phyloP scores from a whole-genome alignment of 2,329 filamentous ascomycete species.

The Orbilia blumenaviensis region DNA sequence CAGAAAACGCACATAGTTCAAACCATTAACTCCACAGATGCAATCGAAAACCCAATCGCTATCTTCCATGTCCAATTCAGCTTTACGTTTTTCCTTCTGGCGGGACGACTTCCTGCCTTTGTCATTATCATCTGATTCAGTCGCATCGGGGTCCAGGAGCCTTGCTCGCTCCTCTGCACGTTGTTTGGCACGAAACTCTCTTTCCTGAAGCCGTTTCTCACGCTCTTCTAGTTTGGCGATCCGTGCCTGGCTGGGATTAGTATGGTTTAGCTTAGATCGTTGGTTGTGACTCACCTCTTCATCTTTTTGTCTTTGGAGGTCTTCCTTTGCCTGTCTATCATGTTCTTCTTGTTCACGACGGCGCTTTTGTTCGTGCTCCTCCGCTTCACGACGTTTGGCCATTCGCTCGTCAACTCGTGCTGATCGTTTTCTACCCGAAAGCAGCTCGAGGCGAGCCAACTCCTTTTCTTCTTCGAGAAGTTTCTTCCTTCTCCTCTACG shows the following conservation, averaged over 20 bases:
- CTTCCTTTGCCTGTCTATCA: constrained; percentile 66
- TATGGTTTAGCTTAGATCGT: neutral
- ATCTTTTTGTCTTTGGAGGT: constrained; percentile 67
- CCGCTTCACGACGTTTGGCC: constrained; percentile 79
- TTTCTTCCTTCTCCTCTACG: constrained; percentile 52
- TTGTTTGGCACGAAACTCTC: constrained; percentile 85
- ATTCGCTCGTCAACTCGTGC: constrained; percentile 84
- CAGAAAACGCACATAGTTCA: constrained; percentile 69
- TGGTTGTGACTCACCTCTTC: constrained; percentile 69
- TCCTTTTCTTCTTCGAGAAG: constrained; percentile 73
- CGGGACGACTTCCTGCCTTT: constrained; percentile 48
- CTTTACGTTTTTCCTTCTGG: constrained; percentile 52
- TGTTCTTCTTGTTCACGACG: constrained; percentile 70
- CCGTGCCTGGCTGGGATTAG: constrained; percentile 68
- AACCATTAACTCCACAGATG: constrained; percentile 85
- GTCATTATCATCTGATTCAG: constrained; percentile 36
- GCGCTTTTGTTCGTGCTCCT: constrained; percentile 69
- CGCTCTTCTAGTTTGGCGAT: constrained; percentile 69
- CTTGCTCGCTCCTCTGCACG: constrained; percentile 69
- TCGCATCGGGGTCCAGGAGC: constrained; percentile 47
- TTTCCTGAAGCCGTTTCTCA: constrained; percentile 54
- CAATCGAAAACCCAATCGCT: constrained; percentile 96
- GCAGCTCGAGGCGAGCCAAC: constrained; percentile 82
- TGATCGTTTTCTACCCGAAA: constrained; percentile 93
- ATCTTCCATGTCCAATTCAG: constrained; percentile 67